phyloP scores from a whole-genome alignment of 1,284 basidiomycete genomes.

The Ustanciosporium gigantosporum region DNA sequence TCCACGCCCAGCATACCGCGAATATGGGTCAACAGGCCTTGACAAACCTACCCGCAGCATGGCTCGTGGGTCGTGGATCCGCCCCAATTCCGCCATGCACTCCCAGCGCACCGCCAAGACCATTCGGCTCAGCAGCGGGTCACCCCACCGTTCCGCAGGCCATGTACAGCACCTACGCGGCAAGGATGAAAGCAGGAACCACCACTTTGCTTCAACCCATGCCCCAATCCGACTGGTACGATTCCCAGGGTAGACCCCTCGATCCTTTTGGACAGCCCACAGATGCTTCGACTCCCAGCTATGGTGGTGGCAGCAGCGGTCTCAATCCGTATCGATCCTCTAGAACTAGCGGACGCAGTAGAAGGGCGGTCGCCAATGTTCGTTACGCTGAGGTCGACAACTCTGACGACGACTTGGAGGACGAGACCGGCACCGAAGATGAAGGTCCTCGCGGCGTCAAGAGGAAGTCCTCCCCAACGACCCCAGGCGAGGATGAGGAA shows the following conservation, averaged over 20 bases:
- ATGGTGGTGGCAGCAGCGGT: background rate
- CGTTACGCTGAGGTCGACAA: slow-evolving; percentile 47
- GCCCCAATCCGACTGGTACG: slow-evolving; percentile 41
- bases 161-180: slow-evolving; percentile 79
- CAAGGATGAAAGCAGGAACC: slow-evolving; percentile 87
- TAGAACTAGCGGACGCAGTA: slow-evolving; percentile 14
- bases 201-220: slow-evolving; percentile 91
- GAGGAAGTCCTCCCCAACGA: slow-evolving; percentile 4
- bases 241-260: slow-evolving; percentile 23
- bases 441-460: slow-evolving; percentile 36
- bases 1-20: background rate
- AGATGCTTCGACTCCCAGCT: slow-evolving; percentile 4
- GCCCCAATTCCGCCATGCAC: slow-evolving; percentile 24
- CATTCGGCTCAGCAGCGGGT: slow-evolving; percentile 20
- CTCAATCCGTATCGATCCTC: slow-evolving; percentile 23
- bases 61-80: slow-evolving; percentile 15
- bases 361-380: slow-evolving; percentile 27
- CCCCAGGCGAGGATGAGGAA: slow-evolving; percentile 14
- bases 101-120: slow-evolving; percentile 16
- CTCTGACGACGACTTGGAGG: slow-evolving; percentile 50
- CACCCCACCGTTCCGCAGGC: slow-evolving; percentile 68
- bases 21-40: slow-evolving; percentile 7
- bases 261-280: slow-evolving; percentile 19
- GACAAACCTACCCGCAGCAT: slow-evolving; percentile 9
- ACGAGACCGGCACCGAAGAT: slow-evolving; percentile 25